These are phyloP conservation scores for Didymella arachidicola DNA, from an alignment of 2,329 filamentous ascomycete genomes.

Conservation along the genomic window DNA sequence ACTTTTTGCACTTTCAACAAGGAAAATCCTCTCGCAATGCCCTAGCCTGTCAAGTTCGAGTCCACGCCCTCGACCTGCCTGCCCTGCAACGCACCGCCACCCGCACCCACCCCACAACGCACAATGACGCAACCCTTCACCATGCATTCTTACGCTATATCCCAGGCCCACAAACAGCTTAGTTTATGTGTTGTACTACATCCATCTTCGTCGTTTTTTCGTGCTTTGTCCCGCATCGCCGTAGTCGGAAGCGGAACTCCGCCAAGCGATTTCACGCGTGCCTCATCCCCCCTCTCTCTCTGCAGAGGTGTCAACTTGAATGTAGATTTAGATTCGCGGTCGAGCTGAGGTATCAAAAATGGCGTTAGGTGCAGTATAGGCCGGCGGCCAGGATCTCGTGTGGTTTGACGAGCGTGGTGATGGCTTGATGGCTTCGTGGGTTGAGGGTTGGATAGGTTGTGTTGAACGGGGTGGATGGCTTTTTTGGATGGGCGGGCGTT, in stretches of 20 bases:
- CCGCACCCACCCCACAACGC: neutral
- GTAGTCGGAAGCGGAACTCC: slow-evolving; percentile 18
- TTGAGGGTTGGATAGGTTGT: too few species aligned
- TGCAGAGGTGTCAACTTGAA: too few species aligned
- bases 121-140: slow-evolving; percentile 9
- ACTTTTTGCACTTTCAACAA: too few species aligned
- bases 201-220: neutral
- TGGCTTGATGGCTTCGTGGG: too few species aligned
- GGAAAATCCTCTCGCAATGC: neutral
- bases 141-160: slow-evolving; percentile 4
- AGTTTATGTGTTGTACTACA: neutral
- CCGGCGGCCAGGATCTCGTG: too few species aligned
- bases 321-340: too few species aligned
- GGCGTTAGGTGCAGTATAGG: too few species aligned
- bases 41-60: neutral
- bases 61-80: neutral
- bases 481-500: too few species aligned
- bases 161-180: slow-evolving; percentile 15
- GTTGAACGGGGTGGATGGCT: too few species aligned
- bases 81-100: slow-evolving; percentile 10
- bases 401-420: too few species aligned
- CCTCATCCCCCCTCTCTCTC: too few species aligned
- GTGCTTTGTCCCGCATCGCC: slow-evolving; percentile 18
- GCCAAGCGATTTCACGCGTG: slow-evolving; percentile 9
- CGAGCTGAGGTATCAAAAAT: too few species aligned